Evolutionary conservation across 192 early-diverging fungal genomes (phyloP), one percentile per base, ranked within the genome.

Genomic region (Podila epigama): DNA sequence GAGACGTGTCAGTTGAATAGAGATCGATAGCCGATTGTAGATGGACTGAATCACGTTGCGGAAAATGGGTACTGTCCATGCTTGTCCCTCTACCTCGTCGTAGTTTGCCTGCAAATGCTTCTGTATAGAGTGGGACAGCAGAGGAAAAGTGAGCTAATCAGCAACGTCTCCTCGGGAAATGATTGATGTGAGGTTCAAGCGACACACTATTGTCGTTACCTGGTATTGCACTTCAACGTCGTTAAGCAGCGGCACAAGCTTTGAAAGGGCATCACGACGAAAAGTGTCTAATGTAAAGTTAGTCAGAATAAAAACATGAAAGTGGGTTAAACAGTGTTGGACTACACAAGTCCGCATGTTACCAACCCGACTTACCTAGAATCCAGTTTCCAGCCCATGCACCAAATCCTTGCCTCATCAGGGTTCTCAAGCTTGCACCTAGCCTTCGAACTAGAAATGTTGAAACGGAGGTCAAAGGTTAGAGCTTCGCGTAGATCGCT

Each of bases 381-480:
- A 75, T 53, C 63, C 58, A 75, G 13, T 58, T 36, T 1, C 64
- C 70, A 16, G 58, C 59, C 70, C 70, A 75, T 8, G 40, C 40
- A 4, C 51, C 70, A 9, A 66, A 63, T 0, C 64, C 64, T 56
- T 59, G 60, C 31, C 70, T 57, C 16, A 75, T 44, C 40, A 75
- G 33, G 9, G 60, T 42, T 9, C 35, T 66, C 48, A 75, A 61
- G 20, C 64, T 75, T 51, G 48, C 58, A 31, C 69, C 16, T 35
- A 40, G 20, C 15, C 33, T 41, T 37, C 36, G 58, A 10, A 27
- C 48, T 32, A 15, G 51, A 32, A 61, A 20, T 4, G 51, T 9
- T 5, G 27, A 20, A 52, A 0, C 15, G 33, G 4, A 16, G 33
- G 36, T 11, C 5, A 28, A 9, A 39, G 33, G 48, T 18, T 9